Evolutionary conservation across 768 basidiomycete genomes (phyloP).

Genomic region (Kwoniella sp.): DNA sequence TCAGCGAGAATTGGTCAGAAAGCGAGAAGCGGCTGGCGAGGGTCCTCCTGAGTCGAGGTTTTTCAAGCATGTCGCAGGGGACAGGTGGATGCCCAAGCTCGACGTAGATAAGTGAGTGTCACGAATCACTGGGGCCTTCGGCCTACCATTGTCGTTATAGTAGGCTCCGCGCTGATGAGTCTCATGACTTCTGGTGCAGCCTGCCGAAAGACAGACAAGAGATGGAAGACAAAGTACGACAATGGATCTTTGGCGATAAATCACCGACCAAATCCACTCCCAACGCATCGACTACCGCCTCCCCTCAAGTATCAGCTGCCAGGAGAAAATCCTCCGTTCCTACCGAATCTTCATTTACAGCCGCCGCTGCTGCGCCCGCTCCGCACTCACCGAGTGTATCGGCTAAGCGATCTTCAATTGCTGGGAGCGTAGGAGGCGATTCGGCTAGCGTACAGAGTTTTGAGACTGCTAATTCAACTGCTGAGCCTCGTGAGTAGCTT

Average conservation of each 20-base stretch:
- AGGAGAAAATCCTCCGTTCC: slow-evolving; percentile 11
- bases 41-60: slow-evolving; percentile 69
- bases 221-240: slow-evolving; percentile 67
- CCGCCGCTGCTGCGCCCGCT: neutral
- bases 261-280: slow-evolving; percentile 2
- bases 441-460: slow-evolving; percentile 11
- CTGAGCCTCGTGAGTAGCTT: slow-evolving; percentile 22
- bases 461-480: slow-evolving; percentile 15
- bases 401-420: neutral
- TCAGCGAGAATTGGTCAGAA: slow-evolving; percentile 76
- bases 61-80: slow-evolving; percentile 70
- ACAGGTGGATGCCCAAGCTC: slow-evolving; percentile 81
- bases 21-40: slow-evolving; percentile 72
- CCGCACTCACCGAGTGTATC: neutral
- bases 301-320: slow-evolving; percentile 6
- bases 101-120: slow-evolving; percentile 53
- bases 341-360: slow-evolving; percentile 1
- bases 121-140: no score
- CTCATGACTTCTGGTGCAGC: slow-evolving; percentile 56
- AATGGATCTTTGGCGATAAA: slow-evolving; percentile 69
- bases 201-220: slow-evolving; percentile 70
- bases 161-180: neutral
- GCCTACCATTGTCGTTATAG: no score
- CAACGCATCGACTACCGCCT: neutral
- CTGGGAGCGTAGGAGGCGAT: slow-evolving; percentile 8